These are phyloP conservation scores for Rhinocladiella similis DNA, from an alignment of 2,329 filamentous ascomycete species.

Conservation along the genomic window DNA sequence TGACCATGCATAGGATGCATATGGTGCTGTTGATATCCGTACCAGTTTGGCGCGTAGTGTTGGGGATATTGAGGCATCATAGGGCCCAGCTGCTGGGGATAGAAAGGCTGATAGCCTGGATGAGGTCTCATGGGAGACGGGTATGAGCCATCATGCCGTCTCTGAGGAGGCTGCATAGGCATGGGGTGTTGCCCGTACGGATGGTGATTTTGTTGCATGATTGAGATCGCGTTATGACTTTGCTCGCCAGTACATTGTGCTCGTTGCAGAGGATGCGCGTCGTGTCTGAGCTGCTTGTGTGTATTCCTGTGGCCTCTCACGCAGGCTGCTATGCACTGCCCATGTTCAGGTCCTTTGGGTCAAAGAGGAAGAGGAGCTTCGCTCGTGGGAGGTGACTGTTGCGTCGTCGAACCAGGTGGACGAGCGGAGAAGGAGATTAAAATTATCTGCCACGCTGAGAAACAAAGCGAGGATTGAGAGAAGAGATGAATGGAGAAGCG, in stretches of 20 bases:
- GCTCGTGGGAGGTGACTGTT: neutral
- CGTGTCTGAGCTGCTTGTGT: constrained; percentile 4
- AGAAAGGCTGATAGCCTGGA: constrained; percentile 59
- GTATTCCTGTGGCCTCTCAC: constrained; percentile 8
- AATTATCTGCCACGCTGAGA: neutral
- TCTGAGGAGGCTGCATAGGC: constrained; percentile 50
- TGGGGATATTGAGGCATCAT: constrained; percentile 46
- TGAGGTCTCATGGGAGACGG: constrained; percentile 56
- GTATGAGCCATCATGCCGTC: constrained; percentile 48
- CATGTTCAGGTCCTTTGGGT: constrained; percentile 5
- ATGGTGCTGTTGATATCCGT: constrained; percentile 43
- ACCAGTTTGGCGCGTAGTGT: constrained; percentile 48
- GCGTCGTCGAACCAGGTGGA: neutral
- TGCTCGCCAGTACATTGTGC: constrained; percentile 25
- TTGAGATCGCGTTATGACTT: constrained; percentile 29
- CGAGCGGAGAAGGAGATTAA: neutral
- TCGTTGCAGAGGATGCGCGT: constrained; percentile 6
- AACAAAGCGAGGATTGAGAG: neutral
- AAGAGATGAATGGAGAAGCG: neutral
- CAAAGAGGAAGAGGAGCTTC: no score
- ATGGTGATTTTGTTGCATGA: constrained; percentile 34
- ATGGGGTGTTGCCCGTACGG: constrained; percentile 46
- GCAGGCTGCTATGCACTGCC: constrained; percentile 1
- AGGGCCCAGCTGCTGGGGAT: constrained; percentile 58
- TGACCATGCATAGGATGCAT: constrained; percentile 42